Evolutionary conservation across 768 basidiomycete species (phyloP).

Genomic region (Arthromyces matolae): DNA sequence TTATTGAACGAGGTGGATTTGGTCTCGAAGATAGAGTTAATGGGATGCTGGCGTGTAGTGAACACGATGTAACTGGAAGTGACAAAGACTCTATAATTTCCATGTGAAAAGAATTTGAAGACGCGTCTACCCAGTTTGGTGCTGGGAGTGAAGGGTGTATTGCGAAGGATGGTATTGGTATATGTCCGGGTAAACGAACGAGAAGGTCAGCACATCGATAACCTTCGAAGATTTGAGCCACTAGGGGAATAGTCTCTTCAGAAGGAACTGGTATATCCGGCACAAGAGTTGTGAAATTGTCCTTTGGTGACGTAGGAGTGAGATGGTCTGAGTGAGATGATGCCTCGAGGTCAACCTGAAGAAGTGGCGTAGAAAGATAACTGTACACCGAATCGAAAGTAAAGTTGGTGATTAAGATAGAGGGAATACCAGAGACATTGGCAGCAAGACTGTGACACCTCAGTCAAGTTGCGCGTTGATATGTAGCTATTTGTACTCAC

Average conservation of each 20-base stretch:
- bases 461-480: not conserved
- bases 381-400: slow-evolving; percentile 84
- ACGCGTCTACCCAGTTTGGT: slow-evolving; percentile 55
- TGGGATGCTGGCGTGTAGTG: slow-evolving; percentile 42
- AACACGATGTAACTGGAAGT: slow-evolving; percentile 23
- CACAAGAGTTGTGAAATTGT: slow-evolving; percentile 27
- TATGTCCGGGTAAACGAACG: slow-evolving; percentile 64
- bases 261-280: slow-evolving; percentile 55
- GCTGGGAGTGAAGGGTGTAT: slow-evolving; percentile 53
- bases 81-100: slow-evolving; percentile 43
- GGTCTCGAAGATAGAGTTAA: slow-evolving; percentile 22
- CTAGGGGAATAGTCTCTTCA: slow-evolving; percentile 51
- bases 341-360: slow-evolving; percentile 33
- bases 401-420: slow-evolving; percentile 75
- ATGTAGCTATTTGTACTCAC: slow-evolving; percentile 35
- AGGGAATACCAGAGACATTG: slow-evolving; percentile 58
- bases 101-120: slow-evolving; percentile 40
- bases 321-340: slow-evolving; percentile 14
- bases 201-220: slow-evolving; percentile 72
- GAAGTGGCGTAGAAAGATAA: slow-evolving; percentile 58
- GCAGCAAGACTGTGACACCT: slow-evolving; percentile 67
- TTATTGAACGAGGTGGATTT: slow-evolving; percentile 32
- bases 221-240: slow-evolving; percentile 58
- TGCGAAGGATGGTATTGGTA: slow-evolving; percentile 75
- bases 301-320: slow-evolving; percentile 6